phyloP scores from a whole-genome alignment of 2,329 filamentous ascomycete genomes.

The Aspergillus carbonarius region DNA sequence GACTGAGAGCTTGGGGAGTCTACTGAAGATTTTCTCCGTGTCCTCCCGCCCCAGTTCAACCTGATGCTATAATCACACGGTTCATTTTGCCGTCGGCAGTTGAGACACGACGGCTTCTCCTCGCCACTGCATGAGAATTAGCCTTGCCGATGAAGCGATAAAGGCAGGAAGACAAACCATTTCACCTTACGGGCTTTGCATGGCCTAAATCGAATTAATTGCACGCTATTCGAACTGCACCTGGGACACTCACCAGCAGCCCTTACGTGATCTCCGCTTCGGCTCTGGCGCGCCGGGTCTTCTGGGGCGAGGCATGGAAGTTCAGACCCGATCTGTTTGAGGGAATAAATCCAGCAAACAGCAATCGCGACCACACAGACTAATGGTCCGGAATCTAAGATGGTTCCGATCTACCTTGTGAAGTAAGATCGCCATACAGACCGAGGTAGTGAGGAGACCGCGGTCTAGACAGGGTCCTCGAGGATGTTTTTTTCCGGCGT shows the following conservation, averaged over 20 bases:
- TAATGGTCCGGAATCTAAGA: slow-evolving; percentile 20
- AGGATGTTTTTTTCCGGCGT: slow-evolving; percentile 26
- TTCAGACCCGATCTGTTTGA: slow-evolving; percentile 20
- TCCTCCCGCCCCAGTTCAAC: slow-evolving; percentile 75
- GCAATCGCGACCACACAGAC: slow-evolving; percentile 18
- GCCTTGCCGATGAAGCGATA: not conserved
- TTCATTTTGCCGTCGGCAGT: slow-evolving; percentile 71
- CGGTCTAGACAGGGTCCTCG: slow-evolving; percentile 8
- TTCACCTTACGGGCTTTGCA: slow-evolving; percentile 79
- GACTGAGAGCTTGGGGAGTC: slow-evolving; percentile 34
- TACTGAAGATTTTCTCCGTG: slow-evolving; percentile 56
- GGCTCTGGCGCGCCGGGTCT: slow-evolving; percentile 63
- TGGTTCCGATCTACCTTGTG: slow-evolving; percentile 20
- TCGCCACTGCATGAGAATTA: slow-evolving; percentile 58
- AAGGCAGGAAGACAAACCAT: slow-evolving; percentile 52
- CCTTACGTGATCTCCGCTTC: slow-evolving; percentile 66
- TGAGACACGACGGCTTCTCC: slow-evolving; percentile 69
- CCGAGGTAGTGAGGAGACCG: slow-evolving; percentile 10
- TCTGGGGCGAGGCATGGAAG: slow-evolving; percentile 63
- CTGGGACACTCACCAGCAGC: slow-evolving; percentile 58
- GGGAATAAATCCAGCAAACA: slow-evolving; percentile 14
- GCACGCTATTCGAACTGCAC: slow-evolving; percentile 6
- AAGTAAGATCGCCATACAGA: slow-evolving; percentile 28
- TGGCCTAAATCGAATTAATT: slow-evolving; percentile 55
- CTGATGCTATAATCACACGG: slow-evolving; percentile 78